Evolutionary conservation across 108 stramenopile species (phyloP).

Genomic region (Pseudonitzschia delicatissima): DNA sequence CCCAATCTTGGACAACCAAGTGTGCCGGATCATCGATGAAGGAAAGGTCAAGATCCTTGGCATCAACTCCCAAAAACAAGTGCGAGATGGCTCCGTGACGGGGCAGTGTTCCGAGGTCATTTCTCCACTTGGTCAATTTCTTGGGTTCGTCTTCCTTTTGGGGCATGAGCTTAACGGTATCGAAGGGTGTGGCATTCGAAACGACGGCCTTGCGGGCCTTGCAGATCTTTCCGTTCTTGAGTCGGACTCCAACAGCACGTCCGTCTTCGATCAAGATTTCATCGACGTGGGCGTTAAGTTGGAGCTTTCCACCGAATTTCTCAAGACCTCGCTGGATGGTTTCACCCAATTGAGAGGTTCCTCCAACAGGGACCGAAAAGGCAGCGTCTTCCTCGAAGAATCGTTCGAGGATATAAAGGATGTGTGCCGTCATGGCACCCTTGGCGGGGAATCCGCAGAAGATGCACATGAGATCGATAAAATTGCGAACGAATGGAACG

Average conservation of each 20-base stretch:
- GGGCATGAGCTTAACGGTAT: conserved; percentile 84
- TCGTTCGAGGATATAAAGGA: conserved; percentile 87
- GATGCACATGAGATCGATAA: conserved; percentile 93
- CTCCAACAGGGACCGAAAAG: conserved; percentile 87
- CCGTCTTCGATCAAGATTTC: conserved; percentile 89
- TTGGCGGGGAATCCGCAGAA: conserved; percentile 94
- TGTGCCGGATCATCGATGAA: conserved; percentile 89
- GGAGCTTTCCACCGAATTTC: conserved; percentile 84
- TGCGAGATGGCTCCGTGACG: conserved; percentile 90
- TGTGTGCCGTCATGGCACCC: conserved; percentile 90
- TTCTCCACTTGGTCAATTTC: conserved; percentile 68
- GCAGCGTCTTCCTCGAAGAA: conserved; percentile 88
- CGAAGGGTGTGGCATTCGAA: conserved; percentile 91
- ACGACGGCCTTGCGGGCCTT: conserved; percentile 91
- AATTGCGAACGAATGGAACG: conserved; percentile 87
- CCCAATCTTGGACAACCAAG: conserved; percentile 90
- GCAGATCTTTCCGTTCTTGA: conserved; percentile 87
- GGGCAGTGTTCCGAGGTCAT: conserved; percentile 73
- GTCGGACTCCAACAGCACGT: conserved; percentile 80
- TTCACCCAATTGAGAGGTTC: conserved; percentile 78
- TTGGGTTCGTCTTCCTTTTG: conserved; percentile 46
- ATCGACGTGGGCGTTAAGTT: conserved; percentile 88
- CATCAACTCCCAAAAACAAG: conserved; percentile 85
- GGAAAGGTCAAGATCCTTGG: conserved; percentile 73
- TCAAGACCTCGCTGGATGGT: conserved; percentile 76